These are phyloP conservation scores for Ustilago hordei DNA, from an alignment of 1,284 basidiomycete species.

Conservation along the genomic window DNA sequence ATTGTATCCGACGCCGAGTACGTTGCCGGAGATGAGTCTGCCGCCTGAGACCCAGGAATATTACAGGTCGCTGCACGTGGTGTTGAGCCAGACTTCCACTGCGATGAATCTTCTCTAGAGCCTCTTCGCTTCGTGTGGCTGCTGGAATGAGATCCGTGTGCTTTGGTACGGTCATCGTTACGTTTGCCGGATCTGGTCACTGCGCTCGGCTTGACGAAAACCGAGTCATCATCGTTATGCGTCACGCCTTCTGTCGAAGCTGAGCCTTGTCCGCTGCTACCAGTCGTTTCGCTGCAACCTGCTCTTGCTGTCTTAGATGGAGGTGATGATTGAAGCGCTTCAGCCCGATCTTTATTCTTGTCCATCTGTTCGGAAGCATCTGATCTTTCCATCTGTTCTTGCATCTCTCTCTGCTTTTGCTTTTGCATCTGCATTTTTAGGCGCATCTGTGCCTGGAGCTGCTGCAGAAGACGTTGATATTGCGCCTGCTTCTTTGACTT, in stretches of 20 bases:
- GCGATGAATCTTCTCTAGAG: neutral
- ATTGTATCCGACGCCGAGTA: neutral
- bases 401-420: slow-evolving; percentile 27
- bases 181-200: neutral
- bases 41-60: neutral
- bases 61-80: neutral
- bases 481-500: slow-evolving; percentile 30
- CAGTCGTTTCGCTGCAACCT: neutral
- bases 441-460: slow-evolving; percentile 32
- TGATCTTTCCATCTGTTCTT: slow-evolving; percentile 1
- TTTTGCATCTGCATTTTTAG: slow-evolving; percentile 27
- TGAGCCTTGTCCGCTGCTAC: neutral
- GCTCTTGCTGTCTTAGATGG: slow-evolving; percentile 5
- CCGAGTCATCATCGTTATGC: slow-evolving; percentile 4
- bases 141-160: neutral
- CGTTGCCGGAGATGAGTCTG: neutral
- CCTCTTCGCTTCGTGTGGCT: neutral
- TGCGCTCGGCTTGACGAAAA: slow-evolving; percentile 2
- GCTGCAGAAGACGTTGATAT: slow-evolving; percentile 26
- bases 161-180: neutral
- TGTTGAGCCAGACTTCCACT: neutral
- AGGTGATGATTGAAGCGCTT: slow-evolving; percentile 8
- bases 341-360: neutral
- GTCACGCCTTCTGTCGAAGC: neutral
- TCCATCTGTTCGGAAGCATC: neutral